Evolutionary conservation across 2,329 filamentous ascomycete species (phyloP), one percentile per base, ranked within the genome.

Genomic region (Paraphaeosphaeria sporulosa): DNA sequence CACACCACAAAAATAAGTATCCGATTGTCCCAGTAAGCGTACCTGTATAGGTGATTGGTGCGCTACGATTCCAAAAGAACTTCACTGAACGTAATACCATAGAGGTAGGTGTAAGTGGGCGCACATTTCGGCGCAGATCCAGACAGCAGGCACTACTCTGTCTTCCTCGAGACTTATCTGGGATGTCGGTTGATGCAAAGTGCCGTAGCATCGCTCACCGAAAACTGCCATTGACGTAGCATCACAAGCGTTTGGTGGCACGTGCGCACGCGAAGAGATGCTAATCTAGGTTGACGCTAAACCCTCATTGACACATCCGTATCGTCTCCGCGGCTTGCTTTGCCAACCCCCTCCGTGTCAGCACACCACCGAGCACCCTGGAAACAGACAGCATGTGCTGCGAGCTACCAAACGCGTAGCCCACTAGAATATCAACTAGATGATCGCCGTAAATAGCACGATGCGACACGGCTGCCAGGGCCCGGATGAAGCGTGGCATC

Each of bases 331-430:
- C n/a, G 13, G 34, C 34, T 21, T 19, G 30, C n/a, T 36, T 27
- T 44, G 38, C 53, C 56, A 62, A 27, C 25, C 25, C 36, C 49
- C 49, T 52, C 49, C 36, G 30, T 52, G 49, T 52, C 49, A 52
- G 48, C 48, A 51, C 32, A 34, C 7, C 38, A 8, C 10, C 30
- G 36, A 40, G 15, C 42, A 34, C n/a, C n/a, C 15, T 6, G n/a
- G 6, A 17, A 27, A 34, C 47, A 19, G 27, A 49, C n/a, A 49
- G 47, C 27, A 17, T 19, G 32, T 19, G 47, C 10, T 9, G 15
- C 47, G 47, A 10, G 13, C 4, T 6, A 8, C n/a, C 34, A 19
- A 21, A 8, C 9, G 7, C 6, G 1, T 34, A 10, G 4, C 47
- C 15, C 6, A 17, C 17, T 49, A 27, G n/a, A 34, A 2, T 17